Conservation (phyloP, 169 alveolate genomes). For the Perkinsus olseni region DNA sequence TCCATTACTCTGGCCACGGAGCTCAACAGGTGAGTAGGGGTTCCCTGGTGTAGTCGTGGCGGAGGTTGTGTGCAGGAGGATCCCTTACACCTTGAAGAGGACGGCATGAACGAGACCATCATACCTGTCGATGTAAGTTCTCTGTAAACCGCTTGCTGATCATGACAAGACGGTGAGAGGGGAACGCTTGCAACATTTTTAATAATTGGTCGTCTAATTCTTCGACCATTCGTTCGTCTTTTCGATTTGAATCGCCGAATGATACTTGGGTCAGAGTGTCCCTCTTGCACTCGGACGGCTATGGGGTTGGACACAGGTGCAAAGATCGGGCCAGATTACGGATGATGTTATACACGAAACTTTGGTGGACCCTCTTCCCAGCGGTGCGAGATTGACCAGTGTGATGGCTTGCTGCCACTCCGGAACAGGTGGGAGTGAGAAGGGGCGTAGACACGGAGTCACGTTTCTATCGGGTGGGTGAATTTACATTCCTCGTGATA, state of each 20-base stretch:
- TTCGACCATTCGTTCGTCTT: no score
- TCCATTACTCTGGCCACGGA: constrained; percentile 53
- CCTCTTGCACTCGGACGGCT: not conserved
- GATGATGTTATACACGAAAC: not conserved
- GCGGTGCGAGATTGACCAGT: constrained; percentile 42
- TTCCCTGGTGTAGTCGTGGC: no score
- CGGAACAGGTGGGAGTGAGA: constrained; percentile 15
- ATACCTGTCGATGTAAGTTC: constrained; percentile 40
- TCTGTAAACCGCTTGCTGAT: not conserved
- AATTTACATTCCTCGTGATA: no score
- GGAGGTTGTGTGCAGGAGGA: constrained; percentile 2
- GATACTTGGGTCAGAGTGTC: not conserved
- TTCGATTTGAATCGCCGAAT: no score
- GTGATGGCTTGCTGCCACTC: constrained; percentile 47
- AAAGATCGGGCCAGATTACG: not conserved
- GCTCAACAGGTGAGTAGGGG: constrained; percentile 22
- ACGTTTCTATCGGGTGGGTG: not conserved
- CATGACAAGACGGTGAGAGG: no score
- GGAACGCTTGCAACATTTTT: no score
- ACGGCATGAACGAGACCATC: constrained; percentile 52
- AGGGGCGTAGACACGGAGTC: not conserved
- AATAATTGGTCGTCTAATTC: no score
- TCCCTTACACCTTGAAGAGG: constrained; percentile 21
- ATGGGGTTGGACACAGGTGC: not conserved
- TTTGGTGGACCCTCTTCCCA: constrained; percentile 26